Conservation (phyloP, 2,329 filamentous ascomycete species). For the Tolypocladium amazonense region DNA sequence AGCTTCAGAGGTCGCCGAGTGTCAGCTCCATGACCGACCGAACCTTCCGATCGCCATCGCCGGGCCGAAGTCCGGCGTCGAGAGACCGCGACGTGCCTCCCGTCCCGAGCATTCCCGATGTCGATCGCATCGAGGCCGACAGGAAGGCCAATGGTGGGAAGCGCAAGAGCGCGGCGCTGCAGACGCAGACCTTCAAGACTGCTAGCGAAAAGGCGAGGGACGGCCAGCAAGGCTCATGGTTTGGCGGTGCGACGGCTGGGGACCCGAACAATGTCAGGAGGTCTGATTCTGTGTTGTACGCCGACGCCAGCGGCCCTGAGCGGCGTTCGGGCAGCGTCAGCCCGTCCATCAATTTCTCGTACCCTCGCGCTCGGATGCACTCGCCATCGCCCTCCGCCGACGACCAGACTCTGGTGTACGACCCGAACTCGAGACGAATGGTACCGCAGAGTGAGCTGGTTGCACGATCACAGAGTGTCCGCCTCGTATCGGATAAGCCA, state of each 20-base stretch:
- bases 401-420: conserved; percentile 44
- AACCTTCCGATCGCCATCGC: conserved; percentile 74
- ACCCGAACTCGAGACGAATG: conserved; percentile 56
- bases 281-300: conserved; percentile 28
- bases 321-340: conserved; percentile 33
- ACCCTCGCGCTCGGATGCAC: conserved; percentile 35
- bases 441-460: conserved; percentile 35
- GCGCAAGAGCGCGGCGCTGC: conserved; percentile 28
- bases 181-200: conserved; percentile 38
- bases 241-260: conserved; percentile 31
- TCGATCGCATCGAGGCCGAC: conserved; percentile 18
- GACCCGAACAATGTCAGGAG: conserved; percentile 33
- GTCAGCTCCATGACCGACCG: conserved; percentile 78
- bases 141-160: conserved; percentile 8
- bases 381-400: conserved; percentile 11
- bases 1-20: conserved; percentile 57
- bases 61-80: conserved; percentile 29
- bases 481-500: conserved; percentile 27
- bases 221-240: conserved; percentile 35
- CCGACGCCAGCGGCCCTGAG: conserved; percentile 17
- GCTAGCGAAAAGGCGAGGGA: conserved; percentile 40
- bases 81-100: conserved; percentile 50
- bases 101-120: conserved; percentile 60
- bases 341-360: conserved; percentile 49
- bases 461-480: conserved; percentile 29